Evolutionary conservation across 108 stramenopile genomes (phyloP).

Genomic region (Chaetoceros tenuissimus): DNA sequence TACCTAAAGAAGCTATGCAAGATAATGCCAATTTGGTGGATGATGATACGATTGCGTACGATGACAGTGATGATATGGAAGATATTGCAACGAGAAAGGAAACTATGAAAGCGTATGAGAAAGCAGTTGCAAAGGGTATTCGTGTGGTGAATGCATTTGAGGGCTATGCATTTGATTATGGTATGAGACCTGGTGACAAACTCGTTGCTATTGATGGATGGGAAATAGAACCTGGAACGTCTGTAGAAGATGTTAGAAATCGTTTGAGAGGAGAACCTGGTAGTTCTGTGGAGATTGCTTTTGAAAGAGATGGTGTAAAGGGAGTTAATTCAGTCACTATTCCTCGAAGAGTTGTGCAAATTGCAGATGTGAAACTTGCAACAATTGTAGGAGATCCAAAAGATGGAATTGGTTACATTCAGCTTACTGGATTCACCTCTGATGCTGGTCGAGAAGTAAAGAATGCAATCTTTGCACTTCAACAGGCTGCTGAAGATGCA

Average conservation of each 20-base stretch:
- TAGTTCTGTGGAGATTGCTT: conserved; percentile 64
- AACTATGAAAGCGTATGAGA: conserved; percentile 26
- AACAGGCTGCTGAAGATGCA: conserved; percentile 54
- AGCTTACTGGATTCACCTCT: conserved; percentile 82
- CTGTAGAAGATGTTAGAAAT: conserved; percentile 84
- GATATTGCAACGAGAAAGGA: conserved; percentile 10
- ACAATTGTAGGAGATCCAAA: conserved; percentile 65
- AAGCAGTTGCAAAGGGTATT: conserved; percentile 58
- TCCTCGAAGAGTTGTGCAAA: conserved; percentile 59
- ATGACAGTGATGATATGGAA: conserved; percentile 35
- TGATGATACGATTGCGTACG: conserved; percentile 13
- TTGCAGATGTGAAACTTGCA: conserved; percentile 79
- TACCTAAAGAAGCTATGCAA: conserved; percentile 33
- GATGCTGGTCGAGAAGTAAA: conserved; percentile 81
- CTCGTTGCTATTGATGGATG: conserved; percentile 70
- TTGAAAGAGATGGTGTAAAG: conserved; percentile 57
- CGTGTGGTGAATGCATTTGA: conserved; percentile 89
- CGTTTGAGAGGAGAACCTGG: conserved; percentile 81
- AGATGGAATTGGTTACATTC: conserved; percentile 89
- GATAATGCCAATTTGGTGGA: conserved; percentile 17
- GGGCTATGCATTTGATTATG: conserved; percentile 82
- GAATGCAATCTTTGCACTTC: conserved; percentile 55
- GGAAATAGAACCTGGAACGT: conserved; percentile 26
- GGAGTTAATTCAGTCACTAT: conserved; percentile 59
- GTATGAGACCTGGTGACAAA: conserved; percentile 78